Percentiles rank a stretch among this genome's conserved stretches.
Conservation (phyloP, 2,329 filamentous ascomycete species). For the Colletotrichum liriopes region DNA sequence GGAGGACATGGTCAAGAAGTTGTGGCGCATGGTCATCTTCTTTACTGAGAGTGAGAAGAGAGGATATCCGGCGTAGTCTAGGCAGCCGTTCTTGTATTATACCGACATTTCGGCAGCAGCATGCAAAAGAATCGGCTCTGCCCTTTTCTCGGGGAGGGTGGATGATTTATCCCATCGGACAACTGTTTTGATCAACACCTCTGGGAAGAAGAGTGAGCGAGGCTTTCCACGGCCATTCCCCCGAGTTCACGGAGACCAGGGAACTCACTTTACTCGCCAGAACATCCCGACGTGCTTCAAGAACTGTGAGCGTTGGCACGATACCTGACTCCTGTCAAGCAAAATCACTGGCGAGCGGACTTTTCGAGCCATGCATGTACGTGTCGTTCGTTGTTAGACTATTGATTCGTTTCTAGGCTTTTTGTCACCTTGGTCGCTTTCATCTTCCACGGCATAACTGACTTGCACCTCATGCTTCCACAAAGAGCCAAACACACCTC, state of each 20-base stretch:
- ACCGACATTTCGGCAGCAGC: constrained; percentile 27
- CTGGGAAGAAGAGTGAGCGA: constrained; percentile 21
- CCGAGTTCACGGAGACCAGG: constrained; percentile 22
- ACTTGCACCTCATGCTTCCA: not conserved
- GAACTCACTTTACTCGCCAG: constrained; percentile 20
- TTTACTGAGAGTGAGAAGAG: constrained; percentile 95
- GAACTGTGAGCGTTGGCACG: not conserved
- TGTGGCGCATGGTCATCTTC: constrained; percentile 99
- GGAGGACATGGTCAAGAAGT: constrained; percentile 93
- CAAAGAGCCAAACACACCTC: not conserved
- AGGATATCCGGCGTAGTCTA: constrained; percentile 77
- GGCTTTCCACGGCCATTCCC: constrained; percentile 6
- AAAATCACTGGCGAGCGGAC: not conserved
- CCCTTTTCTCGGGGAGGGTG: not conserved
- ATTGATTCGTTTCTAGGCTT: constrained; percentile 3
- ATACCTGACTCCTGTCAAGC: not conserved
- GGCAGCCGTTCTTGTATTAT: constrained; percentile 39
- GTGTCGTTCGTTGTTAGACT: constrained; percentile 6
- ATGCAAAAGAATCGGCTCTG: not conserved
- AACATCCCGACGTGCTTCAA: constrained; percentile 4
- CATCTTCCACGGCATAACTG: not conserved
- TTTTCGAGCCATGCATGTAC: constrained; percentile 9
- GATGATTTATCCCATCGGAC: not conserved
- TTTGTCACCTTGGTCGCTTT: not conserved
- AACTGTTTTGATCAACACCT: not conserved